Base-by-base conservation (phyloP, 1,139 yeast species). In the Yamadazyma dendronema region DNA sequence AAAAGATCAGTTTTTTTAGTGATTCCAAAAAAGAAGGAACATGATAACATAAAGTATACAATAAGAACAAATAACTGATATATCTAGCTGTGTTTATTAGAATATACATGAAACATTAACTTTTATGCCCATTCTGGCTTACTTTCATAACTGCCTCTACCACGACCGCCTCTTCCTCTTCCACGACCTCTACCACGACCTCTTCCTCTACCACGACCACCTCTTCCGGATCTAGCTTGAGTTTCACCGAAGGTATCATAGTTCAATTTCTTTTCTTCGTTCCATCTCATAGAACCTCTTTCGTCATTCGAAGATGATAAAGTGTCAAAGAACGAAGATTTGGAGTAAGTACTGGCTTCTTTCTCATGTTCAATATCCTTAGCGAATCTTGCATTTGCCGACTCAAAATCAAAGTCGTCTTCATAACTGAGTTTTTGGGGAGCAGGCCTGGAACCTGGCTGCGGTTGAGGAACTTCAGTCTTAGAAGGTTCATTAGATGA, bases 301-400 rank as follows among this genome's bases (percentile, higher is more conserved):
- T 62, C 65, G 34, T 59, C 74, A 22, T 70, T 67, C 1, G 79
- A 72, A 6, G 86, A 79, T 8, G 94, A 84, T 44, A 88, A 75
- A 41, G 76, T 77, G 60, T 88, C 96, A 51, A 88, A 88, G 57
- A 88, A 88, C 2, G 95, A 86, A 10, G 86, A 75, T 53, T 79
- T 83, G 57, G 84, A 74, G 59, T 86, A 86, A 30, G 51, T 48
- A 2, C 51, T 40, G 25, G 37, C 48, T 21, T 56, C 57, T n/a
- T 44, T 42, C 31, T 52, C 57, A 14, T 54, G 59, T 39, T 56
- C 60, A 14, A 48, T 45, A 40, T 72, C 75, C 44, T 61, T 67
- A 22, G 57, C 54, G 50, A 77, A 77, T 47, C 78, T 82, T 26
- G 88, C 89, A 57, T 84, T 84, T 48, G 78, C 77, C 27, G 75